Evolutionary conservation across 192 early-diverging fungal genomes (phyloP).

Genomic region (Gryganskiella cystojenkinii): DNA sequence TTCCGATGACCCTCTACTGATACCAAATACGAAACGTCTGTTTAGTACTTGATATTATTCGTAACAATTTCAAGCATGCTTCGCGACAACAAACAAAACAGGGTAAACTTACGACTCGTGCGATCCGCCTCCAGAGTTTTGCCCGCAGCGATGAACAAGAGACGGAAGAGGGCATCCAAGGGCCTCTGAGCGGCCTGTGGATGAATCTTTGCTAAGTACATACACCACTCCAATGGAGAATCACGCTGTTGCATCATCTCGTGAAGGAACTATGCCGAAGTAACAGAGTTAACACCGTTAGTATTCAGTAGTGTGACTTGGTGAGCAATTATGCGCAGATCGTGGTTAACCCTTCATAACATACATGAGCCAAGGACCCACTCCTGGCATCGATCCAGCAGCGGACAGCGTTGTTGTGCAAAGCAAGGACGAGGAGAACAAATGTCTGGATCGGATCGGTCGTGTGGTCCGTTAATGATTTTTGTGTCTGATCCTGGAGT

Average conservation of each 20-base stretch:
- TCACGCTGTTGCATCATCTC: slow-evolving; percentile 49
- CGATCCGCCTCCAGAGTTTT: slow-evolving; percentile 17
- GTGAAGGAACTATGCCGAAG: slow-evolving; percentile 39
- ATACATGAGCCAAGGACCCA: slow-evolving; percentile 54
- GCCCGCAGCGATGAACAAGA: slow-evolving; percentile 49
- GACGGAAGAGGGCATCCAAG: slow-evolving; percentile 54
- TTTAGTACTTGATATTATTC: background rate
- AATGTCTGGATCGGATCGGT: slow-evolving; percentile 30
- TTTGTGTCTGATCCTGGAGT: no score
- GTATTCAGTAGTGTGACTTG: no score
- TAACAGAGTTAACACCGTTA: background rate
- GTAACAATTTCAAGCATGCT: no score
- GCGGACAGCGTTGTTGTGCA: slow-evolving; percentile 57
- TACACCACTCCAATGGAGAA: slow-evolving; percentile 57
- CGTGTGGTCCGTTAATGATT: background rate
- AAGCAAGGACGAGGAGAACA: slow-evolving; percentile 44
- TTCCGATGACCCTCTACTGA: slow-evolving; percentile 20
- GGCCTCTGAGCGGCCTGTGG: slow-evolving; percentile 35
- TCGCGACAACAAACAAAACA: background rate
- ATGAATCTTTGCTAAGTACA: slow-evolving; percentile 32
- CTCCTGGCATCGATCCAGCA: slow-evolving; percentile 57
- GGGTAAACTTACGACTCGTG: slow-evolving; percentile 8
- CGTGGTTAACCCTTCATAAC: background rate
- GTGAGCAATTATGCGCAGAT: no score
- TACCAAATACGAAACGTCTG: no score